Percentiles rank a stretch among this genome's conserved stretches.
Evolutionary conservation across 164 flowering plant species (phyloP).

Genomic region (Nymphaea colorata): DNA sequence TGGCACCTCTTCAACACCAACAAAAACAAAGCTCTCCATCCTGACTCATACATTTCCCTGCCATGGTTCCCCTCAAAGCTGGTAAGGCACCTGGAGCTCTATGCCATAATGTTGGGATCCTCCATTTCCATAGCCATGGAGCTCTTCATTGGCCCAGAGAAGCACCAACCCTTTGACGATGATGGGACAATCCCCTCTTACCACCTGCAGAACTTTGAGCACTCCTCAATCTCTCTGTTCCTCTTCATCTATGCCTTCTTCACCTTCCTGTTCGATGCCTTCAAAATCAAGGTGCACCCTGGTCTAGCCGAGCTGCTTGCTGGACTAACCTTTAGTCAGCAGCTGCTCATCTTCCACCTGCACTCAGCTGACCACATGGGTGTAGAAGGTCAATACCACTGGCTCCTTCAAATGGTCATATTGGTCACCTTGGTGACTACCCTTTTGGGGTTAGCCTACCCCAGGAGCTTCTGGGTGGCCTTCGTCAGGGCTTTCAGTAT

Average conservation of each 20-base stretch:
- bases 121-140: conserved; percentile 20
- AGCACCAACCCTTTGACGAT: conserved; percentile 20
- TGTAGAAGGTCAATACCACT: conserved; percentile 46
- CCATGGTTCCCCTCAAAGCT: conserved; percentile 22
- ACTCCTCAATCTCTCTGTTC: conserved; percentile 21
- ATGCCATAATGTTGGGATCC: conserved; percentile 16
- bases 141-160: conserved; percentile 23
- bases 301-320: conserved; percentile 38
- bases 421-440: conserved; percentile 37
- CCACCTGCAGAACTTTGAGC: conserved; percentile 36
- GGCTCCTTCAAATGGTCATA: conserved; percentile 32
- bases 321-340: conserved; percentile 48
- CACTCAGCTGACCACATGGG: conserved; percentile 54
- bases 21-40: conserved; percentile 16
- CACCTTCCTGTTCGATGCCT: conserved; percentile 22
- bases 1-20: conserved; percentile 37
- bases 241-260: conserved; percentile 19
- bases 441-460: conserved; percentile 36
- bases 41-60: conserved; percentile 11
- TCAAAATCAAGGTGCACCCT: conserved; percentile 11
- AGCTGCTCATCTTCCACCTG: conserved; percentile 58
- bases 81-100: conserved; percentile 22
- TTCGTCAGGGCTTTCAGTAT: conserved; percentile 63
- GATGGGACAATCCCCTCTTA: conserved; percentile 26
- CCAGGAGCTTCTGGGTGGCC: conserved; percentile 46